phyloP scores from a whole-genome alignment of 768 basidiomycete species.

The Mycena leptocephala region DNA sequence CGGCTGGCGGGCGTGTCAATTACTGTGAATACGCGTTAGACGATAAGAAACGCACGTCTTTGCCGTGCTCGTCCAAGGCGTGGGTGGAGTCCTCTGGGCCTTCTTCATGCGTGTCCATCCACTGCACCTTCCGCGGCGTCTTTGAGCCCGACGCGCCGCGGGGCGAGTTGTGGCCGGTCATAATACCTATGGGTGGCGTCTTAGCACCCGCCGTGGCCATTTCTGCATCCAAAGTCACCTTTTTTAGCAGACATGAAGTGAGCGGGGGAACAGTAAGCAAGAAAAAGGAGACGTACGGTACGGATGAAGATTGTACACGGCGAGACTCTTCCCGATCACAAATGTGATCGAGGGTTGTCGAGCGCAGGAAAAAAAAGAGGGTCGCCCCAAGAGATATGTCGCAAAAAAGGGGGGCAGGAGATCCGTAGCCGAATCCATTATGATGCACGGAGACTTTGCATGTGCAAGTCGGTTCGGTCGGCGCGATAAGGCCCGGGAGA shows the following conservation, averaged over 20 bases:
- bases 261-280: background rate
- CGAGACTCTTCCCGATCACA: background rate
- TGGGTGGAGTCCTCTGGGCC: slow-evolving; percentile 43
- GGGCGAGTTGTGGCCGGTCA: slow-evolving; percentile 27
- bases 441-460: background rate
- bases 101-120: slow-evolving; percentile 53
- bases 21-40: background rate
- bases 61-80: slow-evolving; percentile 68
- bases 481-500: background rate
- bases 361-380: background rate
- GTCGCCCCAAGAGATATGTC: background rate
- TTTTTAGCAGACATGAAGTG: slow-evolving; percentile 2
- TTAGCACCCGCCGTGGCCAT: background rate
- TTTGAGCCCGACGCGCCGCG: slow-evolving; percentile 49
- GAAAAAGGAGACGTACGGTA: slow-evolving; percentile 4
- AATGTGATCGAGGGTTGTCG: background rate
- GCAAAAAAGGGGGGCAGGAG: background rate
- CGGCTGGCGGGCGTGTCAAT: slow-evolving; percentile 55
- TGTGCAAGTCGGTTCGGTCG: background rate
- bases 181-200: slow-evolving; percentile 23
- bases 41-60: slow-evolving; percentile 59
- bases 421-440: background rate
- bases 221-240: slow-evolving; percentile 1
- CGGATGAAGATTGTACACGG: background rate
- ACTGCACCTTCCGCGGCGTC: slow-evolving; percentile 70